phyloP scores from a whole-genome alignment of 495 filamentous ascomycete species.

The Penicillium goetzii region DNA sequence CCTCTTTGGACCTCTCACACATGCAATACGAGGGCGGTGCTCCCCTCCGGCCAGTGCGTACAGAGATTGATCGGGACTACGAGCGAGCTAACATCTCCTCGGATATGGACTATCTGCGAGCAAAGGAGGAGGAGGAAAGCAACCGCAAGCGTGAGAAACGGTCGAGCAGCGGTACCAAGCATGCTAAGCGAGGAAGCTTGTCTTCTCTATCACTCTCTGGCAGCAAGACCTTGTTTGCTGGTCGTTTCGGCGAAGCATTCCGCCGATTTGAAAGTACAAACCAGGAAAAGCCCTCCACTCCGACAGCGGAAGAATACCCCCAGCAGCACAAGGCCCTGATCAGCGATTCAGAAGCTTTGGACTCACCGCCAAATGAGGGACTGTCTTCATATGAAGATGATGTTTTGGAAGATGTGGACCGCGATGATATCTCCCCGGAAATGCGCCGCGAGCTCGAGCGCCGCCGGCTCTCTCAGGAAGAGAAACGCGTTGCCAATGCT shows the following conservation, averaged over 20 bases:
- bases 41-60: slow-evolving; percentile 42
- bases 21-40: slow-evolving; percentile 45
- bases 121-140: slow-evolving; percentile 73
- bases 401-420: slow-evolving; percentile 57
- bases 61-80: slow-evolving; percentile 40
- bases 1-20: slow-evolving; percentile 43
- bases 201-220: slow-evolving; percentile 74
- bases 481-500: slow-evolving; percentile 86
- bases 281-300: slow-evolving; percentile 58
- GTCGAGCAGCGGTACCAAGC: slow-evolving; percentile 62
- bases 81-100: slow-evolving; percentile 70
- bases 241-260: slow-evolving; percentile 95
- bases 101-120: slow-evolving; percentile 84
- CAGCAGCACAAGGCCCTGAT: slow-evolving; percentile 58
- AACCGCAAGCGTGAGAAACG: slow-evolving; percentile 72
- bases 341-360: slow-evolving; percentile 60
- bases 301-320: slow-evolving; percentile 44
- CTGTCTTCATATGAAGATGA: slow-evolving; percentile 57
- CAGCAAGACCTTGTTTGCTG: slow-evolving; percentile 83
- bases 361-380: slow-evolving; percentile 18
- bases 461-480: slow-evolving; percentile 80
- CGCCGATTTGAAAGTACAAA: slow-evolving; percentile 80
- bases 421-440: slow-evolving; percentile 81
- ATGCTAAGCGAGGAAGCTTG: slow-evolving; percentile 81
- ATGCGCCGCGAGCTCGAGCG: slow-evolving; percentile 90